Conservation (phyloP, 805 yeast species). For the Cephaloascus fragrans region DNA sequence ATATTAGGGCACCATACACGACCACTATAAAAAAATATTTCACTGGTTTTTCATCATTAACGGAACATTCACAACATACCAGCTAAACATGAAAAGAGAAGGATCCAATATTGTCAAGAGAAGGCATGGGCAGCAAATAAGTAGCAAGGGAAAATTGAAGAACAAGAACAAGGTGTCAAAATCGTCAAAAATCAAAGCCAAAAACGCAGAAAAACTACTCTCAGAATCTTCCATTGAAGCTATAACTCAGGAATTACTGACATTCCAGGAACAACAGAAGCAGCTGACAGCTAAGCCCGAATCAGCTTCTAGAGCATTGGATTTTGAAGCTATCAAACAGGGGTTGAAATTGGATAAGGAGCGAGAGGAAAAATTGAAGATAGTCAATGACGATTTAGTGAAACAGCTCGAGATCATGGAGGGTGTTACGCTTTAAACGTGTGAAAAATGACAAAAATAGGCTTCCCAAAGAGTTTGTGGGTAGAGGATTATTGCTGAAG, state of each 20-base stretch:
- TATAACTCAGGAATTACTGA: too few relatives aligned
- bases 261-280: too few relatives aligned
- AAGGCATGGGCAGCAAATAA: not conserved
- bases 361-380: not conserved
- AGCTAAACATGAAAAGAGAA: too few relatives aligned
- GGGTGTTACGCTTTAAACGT: too few relatives aligned
- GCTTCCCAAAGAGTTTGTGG: too few relatives aligned
- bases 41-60: too few relatives aligned
- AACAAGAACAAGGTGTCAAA: too few relatives aligned
- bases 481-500: too few relatives aligned
- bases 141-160: not conserved
- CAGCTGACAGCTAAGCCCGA: too few relatives aligned
- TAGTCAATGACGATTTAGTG: not conserved
- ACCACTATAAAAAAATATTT: not conserved
- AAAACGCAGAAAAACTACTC: slow-evolving; percentile 26
- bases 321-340: not conserved
- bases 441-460: too few relatives aligned
- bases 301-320: slow-evolving; percentile 9
- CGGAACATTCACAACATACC: too few relatives aligned
- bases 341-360: not conserved
- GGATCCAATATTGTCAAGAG: not conserved
- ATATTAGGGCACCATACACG: not conserved
- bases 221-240: slow-evolving; percentile 11
- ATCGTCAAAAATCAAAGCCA: slow-evolving; percentile 9
- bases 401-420: not conserved